phyloP scores from a whole-genome alignment of 352 stramenopile genomes.

The Phytophthora foliorum region DNA sequence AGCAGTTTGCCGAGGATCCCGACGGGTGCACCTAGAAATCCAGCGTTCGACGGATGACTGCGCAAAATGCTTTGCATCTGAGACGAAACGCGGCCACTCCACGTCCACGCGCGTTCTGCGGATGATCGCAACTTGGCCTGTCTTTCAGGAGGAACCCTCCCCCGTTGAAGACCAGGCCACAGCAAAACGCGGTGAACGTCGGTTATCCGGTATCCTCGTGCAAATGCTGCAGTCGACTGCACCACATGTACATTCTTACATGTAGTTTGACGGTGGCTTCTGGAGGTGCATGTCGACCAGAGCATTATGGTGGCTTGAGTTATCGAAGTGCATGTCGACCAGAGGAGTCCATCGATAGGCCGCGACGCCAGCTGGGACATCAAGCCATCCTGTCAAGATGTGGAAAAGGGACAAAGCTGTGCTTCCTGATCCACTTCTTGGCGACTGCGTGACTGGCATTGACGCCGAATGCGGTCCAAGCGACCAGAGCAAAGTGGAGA shows the following conservation, averaged over 20 bases:
- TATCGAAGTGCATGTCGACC: background rate
- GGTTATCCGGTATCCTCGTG: too few species aligned
- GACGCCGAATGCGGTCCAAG: constrained; percentile 8
- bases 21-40: too few species aligned
- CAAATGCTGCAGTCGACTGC: too few species aligned
- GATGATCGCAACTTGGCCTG: constrained; percentile 8
- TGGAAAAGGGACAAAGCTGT: constrained; percentile 11
- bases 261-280: background rate
- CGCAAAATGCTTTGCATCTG: constrained; percentile 21
- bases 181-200: too few species aligned
- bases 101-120: constrained; percentile 13
- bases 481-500: background rate
- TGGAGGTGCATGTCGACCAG: background rate
- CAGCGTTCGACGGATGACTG: constrained; percentile 13
- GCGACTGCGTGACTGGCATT: constrained; percentile 2
- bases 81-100: constrained; percentile 19
- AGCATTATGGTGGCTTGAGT: constrained; percentile 16
- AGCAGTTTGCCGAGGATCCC: too few species aligned
- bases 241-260: too few species aligned
- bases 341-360: constrained; percentile 2
- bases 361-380: constrained; percentile 18
- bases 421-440: constrained; percentile 2
- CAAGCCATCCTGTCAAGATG: constrained; percentile 22
- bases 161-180: background rate
- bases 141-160: constrained; percentile 4